Evolutionary conservation across 2,329 filamentous ascomycete species (phyloP), one percentile per base, ranked within the genome.

Genomic region (Fusarium zealandicum): DNA sequence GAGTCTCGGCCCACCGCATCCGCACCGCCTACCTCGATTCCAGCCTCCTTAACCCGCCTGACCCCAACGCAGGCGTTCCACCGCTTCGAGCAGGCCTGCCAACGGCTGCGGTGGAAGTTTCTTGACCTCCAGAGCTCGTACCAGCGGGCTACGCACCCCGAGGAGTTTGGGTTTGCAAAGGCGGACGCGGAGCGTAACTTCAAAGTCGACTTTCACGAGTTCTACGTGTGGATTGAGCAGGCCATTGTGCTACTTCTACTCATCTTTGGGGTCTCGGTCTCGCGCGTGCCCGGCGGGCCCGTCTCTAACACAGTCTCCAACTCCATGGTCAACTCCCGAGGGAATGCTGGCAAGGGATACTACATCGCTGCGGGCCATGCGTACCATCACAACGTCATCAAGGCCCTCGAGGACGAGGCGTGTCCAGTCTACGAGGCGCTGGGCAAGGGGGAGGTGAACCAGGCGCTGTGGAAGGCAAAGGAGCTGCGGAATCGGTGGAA

Each of bases 121-220:
- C 78, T 83, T 11, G 85, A 85, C 60, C 75, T 88, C 27, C 79
- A 80, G n/a, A 70, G 75, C 44, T 83, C 79, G 2, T 88, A 87
- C 66, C 71, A 70, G n/a, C 74, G 77, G 2, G 84, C 85, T 0
- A 74, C 75, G 18, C 69, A 73, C 30, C 75, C 75, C 6, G 51
- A 69, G 2, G 66, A 69, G 1, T 70, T 64, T 28, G 72, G 68
- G 33, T 75, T 78, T 37, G 64, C 72, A 0, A 64, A 68, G 16
- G 69, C 70, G 5, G 80, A 83, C 59, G 82, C 82, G 0, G 84
- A 88, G 70, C 79, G 83, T 13, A 90, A 90, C 79, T 91, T 91
- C 76, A 90, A 91, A 70, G 80, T 91, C 7, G 89, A 91, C 67
- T 92, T 91, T 59, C 86, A 89, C 72, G 89, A 92, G 67, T 91